Conservation (phyloP, 2,329 filamentous ascomycete species). For the Tolypocladium tundrense region DNA sequence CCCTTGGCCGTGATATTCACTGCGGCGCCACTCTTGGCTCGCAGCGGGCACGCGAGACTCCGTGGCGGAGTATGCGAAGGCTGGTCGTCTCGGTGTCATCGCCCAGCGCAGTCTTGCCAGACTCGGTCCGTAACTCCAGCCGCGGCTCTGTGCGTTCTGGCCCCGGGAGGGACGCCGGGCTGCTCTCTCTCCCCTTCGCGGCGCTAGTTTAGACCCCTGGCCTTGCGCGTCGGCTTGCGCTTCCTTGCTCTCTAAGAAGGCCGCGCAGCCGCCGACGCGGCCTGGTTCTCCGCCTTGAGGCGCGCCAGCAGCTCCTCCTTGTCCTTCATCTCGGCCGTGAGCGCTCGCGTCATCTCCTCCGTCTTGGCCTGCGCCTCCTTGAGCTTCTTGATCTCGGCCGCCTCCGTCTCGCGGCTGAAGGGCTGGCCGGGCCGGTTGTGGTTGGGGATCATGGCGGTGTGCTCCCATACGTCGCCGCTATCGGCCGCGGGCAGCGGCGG, state of each 20-base stretch:
- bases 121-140: not conserved
- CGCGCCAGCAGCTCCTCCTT: conserved; percentile 53
- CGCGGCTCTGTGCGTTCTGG: not conserved
- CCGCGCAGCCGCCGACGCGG: conserved; percentile 31
- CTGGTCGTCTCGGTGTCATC: not conserved
- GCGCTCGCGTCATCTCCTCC: conserved; percentile 46
- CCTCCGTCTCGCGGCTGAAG: conserved; percentile 64
- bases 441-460: conserved; percentile 66
- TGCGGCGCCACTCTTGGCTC: not conserved
- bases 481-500: conserved; percentile 24
- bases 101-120: not conserved
- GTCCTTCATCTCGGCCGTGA: conserved; percentile 50
- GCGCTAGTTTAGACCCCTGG: not conserved
- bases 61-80: not conserved
- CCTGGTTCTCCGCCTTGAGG: conserved; percentile 48
- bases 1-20: not conserved
- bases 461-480: conserved; percentile 46
- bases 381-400: conserved; percentile 49
- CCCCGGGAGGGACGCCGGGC: not conserved
- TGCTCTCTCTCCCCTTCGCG: not conserved
- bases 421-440: conserved; percentile 55
- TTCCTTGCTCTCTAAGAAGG: conserved; percentile 15
- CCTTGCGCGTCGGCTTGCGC: conserved; percentile 4
- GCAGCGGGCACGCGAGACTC: not conserved
- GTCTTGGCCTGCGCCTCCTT: conserved; percentile 56